phyloP scores from a whole-genome alignment of 495 filamentous ascomycete genomes.

The Daldinia vernicosa region DNA sequence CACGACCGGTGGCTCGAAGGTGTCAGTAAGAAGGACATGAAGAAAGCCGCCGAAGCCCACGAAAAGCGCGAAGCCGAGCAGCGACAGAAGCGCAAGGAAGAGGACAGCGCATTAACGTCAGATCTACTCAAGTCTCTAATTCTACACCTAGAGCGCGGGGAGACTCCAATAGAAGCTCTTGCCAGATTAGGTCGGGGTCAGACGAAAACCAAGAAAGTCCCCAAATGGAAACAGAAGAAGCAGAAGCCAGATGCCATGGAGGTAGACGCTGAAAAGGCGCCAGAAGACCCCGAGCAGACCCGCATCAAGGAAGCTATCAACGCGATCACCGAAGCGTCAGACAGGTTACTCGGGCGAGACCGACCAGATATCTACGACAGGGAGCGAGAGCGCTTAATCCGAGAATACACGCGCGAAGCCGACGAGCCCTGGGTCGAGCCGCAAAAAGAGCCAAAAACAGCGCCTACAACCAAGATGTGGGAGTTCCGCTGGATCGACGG shows the following conservation, averaged over 20 bases:
- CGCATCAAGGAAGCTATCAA: slow-evolving; percentile 77
- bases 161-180: slow-evolving; percentile 89
- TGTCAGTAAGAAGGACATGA: slow-evolving; percentile 91
- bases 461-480: slow-evolving; percentile 68
- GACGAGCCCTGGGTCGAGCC: slow-evolving; percentile 91
- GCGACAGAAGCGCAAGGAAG: slow-evolving; percentile 69
- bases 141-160: slow-evolving; percentile 74
- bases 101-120: slow-evolving; percentile 77
- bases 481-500: slow-evolving; percentile 92
- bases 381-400: slow-evolving; percentile 81
- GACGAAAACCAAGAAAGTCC: slow-evolving; percentile 70
- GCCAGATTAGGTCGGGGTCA: slow-evolving; percentile 78
- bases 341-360: slow-evolving; percentile 81
- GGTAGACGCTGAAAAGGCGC: slow-evolving; percentile 59
- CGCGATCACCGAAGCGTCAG: slow-evolving; percentile 85
- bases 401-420: slow-evolving; percentile 86
- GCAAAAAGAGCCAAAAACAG: slow-evolving; percentile 25
- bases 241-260: slow-evolving; percentile 72
- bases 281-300: slow-evolving; percentile 74
- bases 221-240: slow-evolving; percentile 68
- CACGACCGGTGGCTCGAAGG: slow-evolving; percentile 95
- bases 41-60: slow-evolving; percentile 84
- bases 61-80: slow-evolving; percentile 83
- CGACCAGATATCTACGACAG: slow-evolving; percentile 89
- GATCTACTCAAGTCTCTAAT: slow-evolving; percentile 81